A percentile compares a stretch with the other conserved stretches of the same genome.
These are phyloP conservation scores for Polytolypa hystricis DNA, from an alignment of 2,329 filamentous ascomycete species.

Conservation along the genomic window DNA sequence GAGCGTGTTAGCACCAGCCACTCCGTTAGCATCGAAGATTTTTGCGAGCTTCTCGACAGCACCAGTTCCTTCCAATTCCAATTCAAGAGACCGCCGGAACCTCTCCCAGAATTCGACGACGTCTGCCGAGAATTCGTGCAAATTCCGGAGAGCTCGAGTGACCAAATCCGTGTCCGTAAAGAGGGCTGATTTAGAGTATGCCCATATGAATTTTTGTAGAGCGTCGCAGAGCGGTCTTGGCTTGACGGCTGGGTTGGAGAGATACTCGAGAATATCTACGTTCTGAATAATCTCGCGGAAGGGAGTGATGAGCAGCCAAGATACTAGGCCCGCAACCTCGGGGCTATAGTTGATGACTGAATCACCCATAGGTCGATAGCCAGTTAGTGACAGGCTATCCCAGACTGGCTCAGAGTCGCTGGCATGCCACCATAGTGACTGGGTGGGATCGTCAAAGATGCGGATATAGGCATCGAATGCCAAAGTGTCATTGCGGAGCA, in stretches of 20 bases:
- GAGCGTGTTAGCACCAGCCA: slow-evolving; percentile 23
- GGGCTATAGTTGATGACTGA: slow-evolving; percentile 35
- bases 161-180: slow-evolving; percentile 33
- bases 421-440: slow-evolving; percentile 50
- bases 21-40: slow-evolving; percentile 36
- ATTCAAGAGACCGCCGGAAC: slow-evolving; percentile 40
- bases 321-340: slow-evolving; percentile 44
- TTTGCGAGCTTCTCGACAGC: slow-evolving; percentile 30
- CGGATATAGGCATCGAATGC: slow-evolving; percentile 52
- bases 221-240: slow-evolving; percentile 42
- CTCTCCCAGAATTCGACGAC: slow-evolving; percentile 47
- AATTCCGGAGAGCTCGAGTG: slow-evolving; percentile 29
- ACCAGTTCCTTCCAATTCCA: slow-evolving; percentile 39
- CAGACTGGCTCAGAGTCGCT: slow-evolving; percentile 42
- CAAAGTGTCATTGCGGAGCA: slow-evolving; percentile 50
- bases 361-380: slow-evolving; percentile 42
- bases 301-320: slow-evolving; percentile 49
- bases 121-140: slow-evolving; percentile 38
- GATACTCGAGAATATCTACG: slow-evolving; percentile 36
- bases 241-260: slow-evolving; percentile 33
- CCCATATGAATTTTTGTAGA: slow-evolving; percentile 41
- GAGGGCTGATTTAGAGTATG: slow-evolving; percentile 27
- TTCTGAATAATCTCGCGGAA: slow-evolving; percentile 46
- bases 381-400: slow-evolving; percentile 48
- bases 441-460: slow-evolving; percentile 48